Percentiles rank a stretch among this genome's conserved stretches.
phyloP scores from a whole-genome alignment of 805 yeast species.

The Candida xiaguanensis region DNA sequence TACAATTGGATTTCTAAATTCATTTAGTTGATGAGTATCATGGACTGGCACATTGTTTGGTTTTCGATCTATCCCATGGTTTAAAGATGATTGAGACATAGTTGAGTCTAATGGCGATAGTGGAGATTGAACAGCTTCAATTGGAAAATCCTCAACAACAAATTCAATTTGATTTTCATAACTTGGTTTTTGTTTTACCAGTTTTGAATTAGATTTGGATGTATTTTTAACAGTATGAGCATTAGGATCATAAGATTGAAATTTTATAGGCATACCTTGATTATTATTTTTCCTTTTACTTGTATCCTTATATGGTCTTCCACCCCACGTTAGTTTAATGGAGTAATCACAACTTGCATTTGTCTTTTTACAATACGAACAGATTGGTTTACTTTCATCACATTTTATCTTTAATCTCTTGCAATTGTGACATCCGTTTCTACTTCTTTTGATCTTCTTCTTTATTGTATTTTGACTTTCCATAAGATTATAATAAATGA shows the following conservation, averaged over 20 bases:
- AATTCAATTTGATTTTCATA: slow-evolving; percentile 5
- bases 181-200: neutral
- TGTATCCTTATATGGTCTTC: slow-evolving; percentile 53
- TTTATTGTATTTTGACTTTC: neutral
- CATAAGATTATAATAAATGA: too few species aligned
- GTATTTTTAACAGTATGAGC: neutral
- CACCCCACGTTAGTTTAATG: slow-evolving; percentile 68
- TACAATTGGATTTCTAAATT: too few species aligned
- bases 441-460: slow-evolving; percentile 36
- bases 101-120: slow-evolving; percentile 1
- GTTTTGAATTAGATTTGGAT: neutral
- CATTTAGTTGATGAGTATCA: too few species aligned
- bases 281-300: slow-evolving; percentile 25
- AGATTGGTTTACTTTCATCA: slow-evolving; percentile 62
- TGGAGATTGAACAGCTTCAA: neutral
- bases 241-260: neutral
- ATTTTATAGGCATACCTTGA: neutral
- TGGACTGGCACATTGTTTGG: too few species aligned
- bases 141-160: slow-evolving; percentile 5
- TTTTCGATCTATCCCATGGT: neutral
- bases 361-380: slow-evolving; percentile 52
- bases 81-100: neutral
- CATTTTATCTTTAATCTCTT: slow-evolving; percentile 64
- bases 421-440: slow-evolving; percentile 62
- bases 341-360: slow-evolving; percentile 57